These are phyloP conservation scores for Davidsoniella virescens DNA, from an alignment of 2,329 filamentous ascomycete genomes.

Conservation along the genomic window DNA sequence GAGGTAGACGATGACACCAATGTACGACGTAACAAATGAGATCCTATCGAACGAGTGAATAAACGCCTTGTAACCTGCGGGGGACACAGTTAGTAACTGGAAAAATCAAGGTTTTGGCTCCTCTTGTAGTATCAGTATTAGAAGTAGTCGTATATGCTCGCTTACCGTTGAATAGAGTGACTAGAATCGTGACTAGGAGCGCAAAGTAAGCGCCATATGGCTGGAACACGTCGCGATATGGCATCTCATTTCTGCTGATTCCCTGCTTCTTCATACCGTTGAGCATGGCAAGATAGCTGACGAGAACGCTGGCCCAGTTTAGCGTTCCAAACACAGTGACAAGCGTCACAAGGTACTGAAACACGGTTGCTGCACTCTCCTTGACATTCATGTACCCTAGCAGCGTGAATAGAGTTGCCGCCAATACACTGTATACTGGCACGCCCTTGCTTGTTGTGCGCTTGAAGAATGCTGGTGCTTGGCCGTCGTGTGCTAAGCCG, in stretches of 20 bases:
- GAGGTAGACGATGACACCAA: constrained; percentile 4
- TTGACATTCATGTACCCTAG: constrained; percentile 26
- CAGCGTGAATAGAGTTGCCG: constrained; percentile 22
- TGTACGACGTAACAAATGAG: constrained; percentile 3
- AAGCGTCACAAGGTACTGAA: constrained; percentile 26
- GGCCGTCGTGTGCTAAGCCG: constrained; percentile 24
- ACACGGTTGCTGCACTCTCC: constrained; percentile 22
- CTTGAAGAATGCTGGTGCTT: constrained; percentile 22
- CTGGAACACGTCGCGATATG: constrained; percentile 23
- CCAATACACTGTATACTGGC: constrained; percentile 23
- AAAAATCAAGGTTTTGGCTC: too few species aligned
- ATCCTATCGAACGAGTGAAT: constrained; percentile 3
- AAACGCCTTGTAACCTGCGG: constrained; percentile 1
- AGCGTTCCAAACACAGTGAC: constrained; percentile 28
- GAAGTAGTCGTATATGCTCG: background rate
- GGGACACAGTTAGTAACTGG: too few species aligned
- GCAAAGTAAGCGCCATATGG: constrained; percentile 25
- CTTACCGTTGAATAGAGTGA: constrained; percentile 47
- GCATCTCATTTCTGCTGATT: constrained; percentile 20
- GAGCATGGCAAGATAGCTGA: constrained; percentile 24
- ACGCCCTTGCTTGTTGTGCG: constrained; percentile 23
- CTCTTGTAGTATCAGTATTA: background rate
- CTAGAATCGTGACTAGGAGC: constrained; percentile 19
- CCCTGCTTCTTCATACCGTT: constrained; percentile 23
- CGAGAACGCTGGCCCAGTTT: constrained; percentile 26